A percentile compares a stretch with the other conserved stretches of the same genome.
These are phyloP conservation scores for Brassica rapa DNA, from an alignment of 345 rosid species.

Conservation along the genomic window DNA sequence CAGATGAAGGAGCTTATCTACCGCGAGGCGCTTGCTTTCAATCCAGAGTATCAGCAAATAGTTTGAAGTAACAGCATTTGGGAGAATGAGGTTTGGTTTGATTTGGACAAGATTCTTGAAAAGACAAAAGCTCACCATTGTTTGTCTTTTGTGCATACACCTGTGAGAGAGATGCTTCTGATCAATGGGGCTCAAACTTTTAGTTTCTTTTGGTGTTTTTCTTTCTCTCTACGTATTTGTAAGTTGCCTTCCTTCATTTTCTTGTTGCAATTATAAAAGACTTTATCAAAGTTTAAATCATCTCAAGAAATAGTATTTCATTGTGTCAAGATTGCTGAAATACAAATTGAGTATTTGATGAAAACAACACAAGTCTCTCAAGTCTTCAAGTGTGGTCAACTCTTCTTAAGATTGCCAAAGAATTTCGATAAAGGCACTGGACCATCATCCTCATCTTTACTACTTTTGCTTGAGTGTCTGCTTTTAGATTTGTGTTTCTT, in stretches of 20 bases:
- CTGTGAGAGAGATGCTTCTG: slow-evolving; percentile 31
- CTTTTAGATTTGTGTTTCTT: slow-evolving; percentile 69
- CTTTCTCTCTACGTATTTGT: slow-evolving; percentile 10
- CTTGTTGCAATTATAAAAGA: slow-evolving; percentile 27
- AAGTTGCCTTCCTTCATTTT: slow-evolving; percentile 24
- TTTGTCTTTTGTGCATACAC: slow-evolving; percentile 40
- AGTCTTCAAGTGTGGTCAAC: not conserved
- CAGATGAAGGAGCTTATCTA: slow-evolving; percentile 96
- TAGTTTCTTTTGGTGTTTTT: slow-evolving; percentile 13
- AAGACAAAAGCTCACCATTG: slow-evolving; percentile 11
- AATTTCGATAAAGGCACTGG: slow-evolving; percentile 91
- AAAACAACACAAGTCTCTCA: not conserved
- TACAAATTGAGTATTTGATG: not conserved
- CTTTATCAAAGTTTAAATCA: not conserved
- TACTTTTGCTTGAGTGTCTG: slow-evolving; percentile 53
- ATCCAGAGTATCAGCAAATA: slow-evolving; percentile 75
- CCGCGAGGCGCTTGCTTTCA: slow-evolving; percentile 94
- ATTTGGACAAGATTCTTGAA: slow-evolving; percentile 36
- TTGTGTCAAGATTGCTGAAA: not conserved
- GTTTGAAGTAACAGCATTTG: slow-evolving; percentile 25
- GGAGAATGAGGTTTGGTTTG: not conserved
- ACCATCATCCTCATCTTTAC: slow-evolving; percentile 58
- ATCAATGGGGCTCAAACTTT: slow-evolving; percentile 24
- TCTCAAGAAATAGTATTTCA: slow-evolving; percentile 33
- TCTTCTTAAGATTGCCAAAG: slow-evolving; percentile 68